Percentiles rank a stretch among this genome's conserved stretches.
Evolutionary conservation across 225 moss, liverwort and hornwort genomes (phyloP).

Genomic region (Bryoerythrophyllum caledonicum): DNA sequence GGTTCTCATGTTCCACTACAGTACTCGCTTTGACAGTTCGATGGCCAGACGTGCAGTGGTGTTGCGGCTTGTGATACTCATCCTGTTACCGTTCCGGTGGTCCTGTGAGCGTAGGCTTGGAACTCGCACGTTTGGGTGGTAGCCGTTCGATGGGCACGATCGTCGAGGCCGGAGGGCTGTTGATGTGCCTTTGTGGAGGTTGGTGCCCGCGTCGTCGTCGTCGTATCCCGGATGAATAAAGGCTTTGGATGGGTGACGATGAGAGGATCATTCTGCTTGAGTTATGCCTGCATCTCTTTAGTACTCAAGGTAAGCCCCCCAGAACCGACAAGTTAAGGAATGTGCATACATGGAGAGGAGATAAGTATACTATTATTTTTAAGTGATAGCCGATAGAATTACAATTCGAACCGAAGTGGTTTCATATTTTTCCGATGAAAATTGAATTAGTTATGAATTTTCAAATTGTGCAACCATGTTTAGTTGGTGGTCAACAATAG

Average conservation of each 20-base stretch:
- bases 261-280: not conserved
- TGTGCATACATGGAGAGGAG: too few species aligned
- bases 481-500: too few species aligned
- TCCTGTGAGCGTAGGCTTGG: not conserved
- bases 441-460: too few species aligned
- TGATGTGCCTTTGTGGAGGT: not conserved
- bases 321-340: too few species aligned
- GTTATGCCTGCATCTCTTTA: too few species aligned
- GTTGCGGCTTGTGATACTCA: not conserved
- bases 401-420: too few species aligned
- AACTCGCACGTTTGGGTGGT: slow-evolving; percentile 8
- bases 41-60: not conserved
- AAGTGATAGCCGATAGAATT: too few species aligned
- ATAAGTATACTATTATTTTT: too few species aligned
- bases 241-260: not conserved
- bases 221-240: not conserved
- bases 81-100: not conserved
- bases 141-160: slow-evolving; percentile 31
- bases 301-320: too few species aligned
- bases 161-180: slow-evolving; percentile 18
- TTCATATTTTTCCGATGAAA: too few species aligned
- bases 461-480: too few species aligned
- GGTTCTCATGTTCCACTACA: too few species aligned
- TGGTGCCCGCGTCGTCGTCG: not conserved
- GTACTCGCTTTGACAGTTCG: not conserved